Percentiles rank a stretch among this genome's conserved stretches.
Evolutionary conservation across 345 rosid species (phyloP).

Genomic region (Adansonia digitata): DNA sequence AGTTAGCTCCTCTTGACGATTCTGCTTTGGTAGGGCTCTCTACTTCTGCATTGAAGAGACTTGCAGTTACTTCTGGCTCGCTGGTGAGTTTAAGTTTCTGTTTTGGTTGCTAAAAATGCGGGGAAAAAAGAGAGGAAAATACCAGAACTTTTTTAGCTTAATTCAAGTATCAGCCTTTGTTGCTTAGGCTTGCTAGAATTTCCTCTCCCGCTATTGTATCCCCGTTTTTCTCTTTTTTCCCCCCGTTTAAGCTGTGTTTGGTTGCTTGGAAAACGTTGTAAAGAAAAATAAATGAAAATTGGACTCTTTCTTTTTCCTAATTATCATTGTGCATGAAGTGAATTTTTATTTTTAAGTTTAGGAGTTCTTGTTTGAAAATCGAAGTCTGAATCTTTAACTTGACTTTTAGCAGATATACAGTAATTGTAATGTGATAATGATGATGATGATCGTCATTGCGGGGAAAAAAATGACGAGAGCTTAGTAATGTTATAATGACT

Average conservation of each 20-base stretch:
- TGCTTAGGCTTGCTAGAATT: background rate
- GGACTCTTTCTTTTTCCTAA: background rate
- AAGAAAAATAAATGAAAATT: background rate
- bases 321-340: background rate
- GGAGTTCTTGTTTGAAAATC: background rate
- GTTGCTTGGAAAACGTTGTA: background rate
- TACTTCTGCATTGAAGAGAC: constrained; percentile 55
- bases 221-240: background rate
- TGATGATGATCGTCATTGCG: background rate
- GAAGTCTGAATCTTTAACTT: background rate
- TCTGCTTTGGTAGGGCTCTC: constrained; percentile 66
- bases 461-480: background rate
- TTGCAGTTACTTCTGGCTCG: constrained; percentile 70
- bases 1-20: constrained; percentile 49
- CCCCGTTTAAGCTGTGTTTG: background rate
- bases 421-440: background rate
- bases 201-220: background rate
- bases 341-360: background rate
- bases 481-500: background rate
- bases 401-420: background rate
- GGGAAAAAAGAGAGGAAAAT: background rate
- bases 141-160: background rate
- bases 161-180: background rate
- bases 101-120: background rate
- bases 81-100: constrained; percentile 37